These are phyloP conservation scores for Penicillium paneum DNA, from an alignment of 2,329 filamentous ascomycete genomes.

Conservation along the genomic window DNA sequence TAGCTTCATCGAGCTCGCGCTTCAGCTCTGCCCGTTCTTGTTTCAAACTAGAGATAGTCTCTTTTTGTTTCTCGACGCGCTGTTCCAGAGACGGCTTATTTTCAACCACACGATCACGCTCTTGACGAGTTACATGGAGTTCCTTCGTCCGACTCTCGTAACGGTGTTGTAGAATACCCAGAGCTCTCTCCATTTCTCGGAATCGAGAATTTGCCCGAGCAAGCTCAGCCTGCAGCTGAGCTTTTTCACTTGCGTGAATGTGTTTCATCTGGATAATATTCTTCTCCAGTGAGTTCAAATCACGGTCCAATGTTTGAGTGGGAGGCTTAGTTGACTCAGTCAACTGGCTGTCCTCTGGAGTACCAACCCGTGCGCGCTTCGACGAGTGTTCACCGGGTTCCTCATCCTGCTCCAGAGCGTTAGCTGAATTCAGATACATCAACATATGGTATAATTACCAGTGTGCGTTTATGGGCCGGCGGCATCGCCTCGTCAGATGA, in stretches of 20 bases:
- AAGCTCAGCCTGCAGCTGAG: constrained; percentile 30
- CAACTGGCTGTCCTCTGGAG: constrained; percentile 37
- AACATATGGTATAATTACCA: constrained; percentile 25
- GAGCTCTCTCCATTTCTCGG: constrained; percentile 32
- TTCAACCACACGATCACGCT: constrained; percentile 35
- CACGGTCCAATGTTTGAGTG: constrained; percentile 31
- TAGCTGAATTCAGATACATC: constrained; percentile 1
- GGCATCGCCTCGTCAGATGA: constrained; percentile 19
- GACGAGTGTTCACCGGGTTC: constrained; percentile 27
- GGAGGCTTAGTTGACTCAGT: constrained; percentile 34
- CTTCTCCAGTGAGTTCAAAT: constrained; percentile 29
- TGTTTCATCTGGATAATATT: constrained; percentile 32
- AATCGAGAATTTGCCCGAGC: constrained; percentile 27
- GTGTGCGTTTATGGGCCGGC: constrained; percentile 29
- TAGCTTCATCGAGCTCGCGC: constrained; percentile 40
- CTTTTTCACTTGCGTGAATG: constrained; percentile 31
- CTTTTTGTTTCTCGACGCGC: constrained; percentile 35
- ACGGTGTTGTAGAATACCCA: constrained; percentile 42
- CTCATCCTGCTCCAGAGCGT: constrained; percentile 29
- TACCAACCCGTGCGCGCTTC: constrained; percentile 41
- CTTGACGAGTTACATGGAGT: constrained; percentile 36
- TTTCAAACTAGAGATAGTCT: constrained; percentile 41
- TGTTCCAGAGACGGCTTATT: constrained; percentile 30
- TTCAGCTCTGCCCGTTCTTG: constrained; percentile 40
- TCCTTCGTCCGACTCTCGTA: constrained; percentile 43